Percentiles rank a stretch among this genome's conserved stretches.
These are phyloP conservation scores for Brettanomyces sp. DNA, from an alignment of 805 yeast species.

Conservation along the genomic window DNA sequence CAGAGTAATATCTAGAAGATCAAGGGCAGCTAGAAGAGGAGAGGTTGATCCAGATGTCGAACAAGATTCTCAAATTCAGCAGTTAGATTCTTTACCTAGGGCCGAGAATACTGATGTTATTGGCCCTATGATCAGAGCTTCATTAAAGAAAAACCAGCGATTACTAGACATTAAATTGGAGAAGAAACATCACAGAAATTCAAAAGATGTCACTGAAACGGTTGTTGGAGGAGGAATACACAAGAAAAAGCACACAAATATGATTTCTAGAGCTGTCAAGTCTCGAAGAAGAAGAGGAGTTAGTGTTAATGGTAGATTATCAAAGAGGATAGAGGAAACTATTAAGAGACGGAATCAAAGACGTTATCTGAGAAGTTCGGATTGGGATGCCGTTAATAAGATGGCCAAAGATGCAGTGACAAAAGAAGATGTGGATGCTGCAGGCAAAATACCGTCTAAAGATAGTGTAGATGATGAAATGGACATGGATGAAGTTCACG, in stretches of 20 bases:
- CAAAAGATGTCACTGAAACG: not conserved
- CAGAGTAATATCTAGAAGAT: conserved; percentile 46
- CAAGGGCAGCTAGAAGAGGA: conserved; percentile 74
- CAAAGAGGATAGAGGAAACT: conserved; percentile 51
- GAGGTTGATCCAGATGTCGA: conserved; percentile 28
- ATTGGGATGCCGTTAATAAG: conserved; percentile 63
- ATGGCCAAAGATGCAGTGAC: conserved; percentile 26
- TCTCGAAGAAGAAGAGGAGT: conserved; percentile 8
- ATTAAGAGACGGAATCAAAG: conserved; percentile 55
- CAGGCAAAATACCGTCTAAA: conserved; percentile 4
- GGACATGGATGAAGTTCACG: not conserved
- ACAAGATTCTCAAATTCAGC: conserved; percentile 30
- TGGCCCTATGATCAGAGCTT: conserved; percentile 56
- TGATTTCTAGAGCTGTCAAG: conserved; percentile 20
- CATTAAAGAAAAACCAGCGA: conserved; percentile 51
- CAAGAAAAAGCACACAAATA: conserved; percentile 17
- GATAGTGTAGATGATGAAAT: conserved; percentile 4
- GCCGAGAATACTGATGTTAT: conserved; percentile 50
- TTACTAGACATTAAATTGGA: conserved; percentile 48
- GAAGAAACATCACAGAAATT: conserved; percentile 15
- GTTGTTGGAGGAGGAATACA: conserved; percentile 3
- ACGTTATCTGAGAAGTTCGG: conserved; percentile 54
- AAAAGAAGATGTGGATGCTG: not conserved
- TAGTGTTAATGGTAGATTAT: conserved; percentile 11
- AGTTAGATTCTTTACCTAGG: conserved; percentile 46